Percentiles rank a stretch among this genome's conserved stretches.
These are phyloP conservation scores for Backusella morwellensis DNA, from an alignment of 192 early-diverging fungal species.

Conservation along the genomic window DNA sequence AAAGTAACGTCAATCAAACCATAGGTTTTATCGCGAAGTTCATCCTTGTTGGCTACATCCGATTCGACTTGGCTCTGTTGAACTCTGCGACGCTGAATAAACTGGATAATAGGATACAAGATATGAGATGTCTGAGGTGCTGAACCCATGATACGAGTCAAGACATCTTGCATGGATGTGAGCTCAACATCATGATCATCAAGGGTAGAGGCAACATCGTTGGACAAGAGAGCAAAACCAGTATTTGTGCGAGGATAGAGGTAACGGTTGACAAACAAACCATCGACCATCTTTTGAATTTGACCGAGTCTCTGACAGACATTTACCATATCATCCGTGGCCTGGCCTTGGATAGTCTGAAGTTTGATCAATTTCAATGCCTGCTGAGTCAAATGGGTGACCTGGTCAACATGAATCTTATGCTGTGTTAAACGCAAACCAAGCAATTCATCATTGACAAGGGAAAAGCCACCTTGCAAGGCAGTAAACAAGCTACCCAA, in stretches of 20 bases:
- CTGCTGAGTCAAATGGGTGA: conserved; percentile 27
- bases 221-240: conserved; percentile 25
- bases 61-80: conserved; percentile 8
- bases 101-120: conserved; percentile 37
- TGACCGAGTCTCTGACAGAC: conserved; percentile 1
- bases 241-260: conserved; percentile 25
- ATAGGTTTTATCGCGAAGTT: conserved; percentile 23
- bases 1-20: conserved; percentile 42
- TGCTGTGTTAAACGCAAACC: conserved; percentile 27
- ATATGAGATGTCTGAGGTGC: conserved; percentile 36
- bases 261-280: conserved; percentile 17
- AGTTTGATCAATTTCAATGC: not conserved
- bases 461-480: not conserved
- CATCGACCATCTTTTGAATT: conserved; percentile 24
- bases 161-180: conserved; percentile 24
- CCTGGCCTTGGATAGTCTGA: conserved; percentile 6
- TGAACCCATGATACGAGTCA: conserved; percentile 18
- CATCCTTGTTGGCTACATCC: not conserved
- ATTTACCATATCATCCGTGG: conserved; percentile 2
- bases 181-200: conserved; percentile 31
- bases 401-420: conserved; percentile 42
- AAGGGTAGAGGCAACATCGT: conserved; percentile 31
- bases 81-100: conserved; percentile 29
- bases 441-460: conserved; percentile 7
- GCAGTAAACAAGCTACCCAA: conserved; percentile 14